phyloP scores from a whole-genome alignment of 768 basidiomycete genomes.

The Collybia mongolica region DNA sequence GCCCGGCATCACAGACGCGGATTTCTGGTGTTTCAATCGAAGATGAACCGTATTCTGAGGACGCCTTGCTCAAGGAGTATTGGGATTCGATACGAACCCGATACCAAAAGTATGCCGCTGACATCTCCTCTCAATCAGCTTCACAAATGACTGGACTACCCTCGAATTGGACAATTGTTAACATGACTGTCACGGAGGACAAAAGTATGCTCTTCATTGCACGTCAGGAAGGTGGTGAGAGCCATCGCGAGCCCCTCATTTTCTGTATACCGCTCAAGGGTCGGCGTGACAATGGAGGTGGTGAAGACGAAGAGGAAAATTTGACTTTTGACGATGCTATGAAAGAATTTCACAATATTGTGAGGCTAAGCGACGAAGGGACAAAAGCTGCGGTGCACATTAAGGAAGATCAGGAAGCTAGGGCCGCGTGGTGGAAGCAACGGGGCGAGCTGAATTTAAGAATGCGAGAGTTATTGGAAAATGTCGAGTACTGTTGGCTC shows the following conservation, averaged over 20 bases:
- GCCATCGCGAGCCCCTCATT: constrained; percentile 56
- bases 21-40: constrained; percentile 32
- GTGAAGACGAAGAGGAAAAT: constrained; percentile 64
- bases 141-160: constrained; percentile 54
- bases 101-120: constrained; percentile 47
- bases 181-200: constrained; percentile 82
- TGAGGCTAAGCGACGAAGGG: constrained; percentile 71
- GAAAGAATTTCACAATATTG: constrained; percentile 75
- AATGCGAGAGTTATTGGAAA: constrained; percentile 70
- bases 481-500: constrained; percentile 95
- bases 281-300: constrained; percentile 68
- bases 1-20: constrained; percentile 14
- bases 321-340: constrained; percentile 76
- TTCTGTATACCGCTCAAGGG: constrained; percentile 90
- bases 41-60: constrained; percentile 28
- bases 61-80: constrained; percentile 45
- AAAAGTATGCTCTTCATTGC: constrained; percentile 81
- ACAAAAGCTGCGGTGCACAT: constrained; percentile 65
- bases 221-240: constrained; percentile 60
- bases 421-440: constrained; percentile 85
- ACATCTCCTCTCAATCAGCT: constrained; percentile 38
- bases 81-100: constrained; percentile 60
- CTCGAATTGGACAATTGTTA: constrained; percentile 77
- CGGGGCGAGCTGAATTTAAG: constrained; percentile 75
- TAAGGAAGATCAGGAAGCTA: constrained; percentile 63